Conservation (phyloP, 768 basidiomycete genomes). For the Tricholoma sp. region DNA sequence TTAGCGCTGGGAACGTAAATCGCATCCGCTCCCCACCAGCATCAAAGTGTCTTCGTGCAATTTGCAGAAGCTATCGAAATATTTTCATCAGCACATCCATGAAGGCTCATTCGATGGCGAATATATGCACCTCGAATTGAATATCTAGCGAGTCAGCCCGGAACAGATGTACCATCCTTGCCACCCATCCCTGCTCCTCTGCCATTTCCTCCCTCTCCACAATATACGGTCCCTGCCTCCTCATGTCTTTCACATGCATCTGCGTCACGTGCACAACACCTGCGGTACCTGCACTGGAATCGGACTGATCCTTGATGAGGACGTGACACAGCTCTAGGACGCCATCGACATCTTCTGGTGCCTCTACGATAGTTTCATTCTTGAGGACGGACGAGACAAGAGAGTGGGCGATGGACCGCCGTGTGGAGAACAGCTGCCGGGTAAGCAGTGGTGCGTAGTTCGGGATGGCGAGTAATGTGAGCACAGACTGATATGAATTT, state of each 20-base stretch:
- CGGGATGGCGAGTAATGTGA: constrained; percentile 95
- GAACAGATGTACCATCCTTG: constrained; percentile 97
- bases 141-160: constrained; percentile 78
- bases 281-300: constrained; percentile 29
- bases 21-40: constrained; percentile 93
- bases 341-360: constrained; percentile 90
- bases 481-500: constrained; percentile 92
- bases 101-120: constrained; percentile 16
- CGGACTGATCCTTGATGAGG: constrained; percentile 80
- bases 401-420: constrained; percentile 91
- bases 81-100: not conserved
- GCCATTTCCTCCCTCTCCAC: constrained; percentile 87
- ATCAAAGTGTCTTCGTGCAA: constrained; percentile 85
- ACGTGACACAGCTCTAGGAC: constrained; percentile 92
- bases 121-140: constrained; percentile 72
- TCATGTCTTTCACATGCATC: constrained; percentile 35
- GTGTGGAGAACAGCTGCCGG: constrained; percentile 84
- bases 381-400: constrained; percentile 92
- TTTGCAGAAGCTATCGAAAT: constrained; percentile 71
- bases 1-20: constrained; percentile 94
- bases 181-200: constrained; percentile 99
- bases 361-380: constrained; percentile 94
- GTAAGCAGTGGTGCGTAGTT: constrained; percentile 80
- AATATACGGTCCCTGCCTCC: constrained; percentile 55
- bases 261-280: constrained; percentile 26